These are phyloP conservation scores for Zygotorulaspora sp. DNA, from an alignment of 805 yeast species.

Conservation along the genomic window DNA sequence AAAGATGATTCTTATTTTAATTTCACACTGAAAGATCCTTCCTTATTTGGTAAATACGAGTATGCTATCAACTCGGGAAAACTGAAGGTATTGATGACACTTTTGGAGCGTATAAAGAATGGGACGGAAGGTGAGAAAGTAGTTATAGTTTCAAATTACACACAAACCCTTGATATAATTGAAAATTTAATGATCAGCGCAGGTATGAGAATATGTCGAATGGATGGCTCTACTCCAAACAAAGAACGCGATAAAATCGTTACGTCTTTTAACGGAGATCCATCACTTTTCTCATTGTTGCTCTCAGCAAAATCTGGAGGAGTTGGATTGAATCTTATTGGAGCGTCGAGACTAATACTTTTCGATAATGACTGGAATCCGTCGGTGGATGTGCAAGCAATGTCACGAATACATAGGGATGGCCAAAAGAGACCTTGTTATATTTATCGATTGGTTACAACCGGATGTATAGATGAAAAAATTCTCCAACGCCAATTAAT, in stretches of 20 bases:
- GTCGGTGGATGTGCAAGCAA: slow-evolving; percentile 83
- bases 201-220: slow-evolving; percentile 50
- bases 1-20: slow-evolving; percentile 40
- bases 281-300: slow-evolving; percentile 56
- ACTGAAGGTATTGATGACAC: slow-evolving; percentile 50
- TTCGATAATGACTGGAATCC: slow-evolving; percentile 99
- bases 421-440: slow-evolving; percentile 79
- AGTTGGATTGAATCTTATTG: slow-evolving; percentile 81
- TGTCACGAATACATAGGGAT: slow-evolving; percentile 93
- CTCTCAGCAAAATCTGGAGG: slow-evolving; percentile 93
- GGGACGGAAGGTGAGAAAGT: slow-evolving; percentile 57
- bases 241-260: slow-evolving; percentile 63
- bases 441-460: slow-evolving; percentile 76
- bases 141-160: slow-evolving; percentile 82
- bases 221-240: slow-evolving; percentile 82
- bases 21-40: slow-evolving; percentile 9
- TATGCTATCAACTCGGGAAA: slow-evolving; percentile 52
- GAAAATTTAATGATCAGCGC: slow-evolving; percentile 50
- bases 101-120: slow-evolving; percentile 47
- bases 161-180: slow-evolving; percentile 77
- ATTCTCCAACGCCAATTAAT: slow-evolving; percentile 87
- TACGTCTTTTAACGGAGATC: slow-evolving; percentile 55
- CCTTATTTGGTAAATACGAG: slow-evolving; percentile 13
- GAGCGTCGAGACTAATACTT: slow-evolving; percentile 79
- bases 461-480: slow-evolving; percentile 92